Evolutionary conservation across 1,139 yeast species (phyloP).

Genomic region (Yamadazyma sp.): DNA sequence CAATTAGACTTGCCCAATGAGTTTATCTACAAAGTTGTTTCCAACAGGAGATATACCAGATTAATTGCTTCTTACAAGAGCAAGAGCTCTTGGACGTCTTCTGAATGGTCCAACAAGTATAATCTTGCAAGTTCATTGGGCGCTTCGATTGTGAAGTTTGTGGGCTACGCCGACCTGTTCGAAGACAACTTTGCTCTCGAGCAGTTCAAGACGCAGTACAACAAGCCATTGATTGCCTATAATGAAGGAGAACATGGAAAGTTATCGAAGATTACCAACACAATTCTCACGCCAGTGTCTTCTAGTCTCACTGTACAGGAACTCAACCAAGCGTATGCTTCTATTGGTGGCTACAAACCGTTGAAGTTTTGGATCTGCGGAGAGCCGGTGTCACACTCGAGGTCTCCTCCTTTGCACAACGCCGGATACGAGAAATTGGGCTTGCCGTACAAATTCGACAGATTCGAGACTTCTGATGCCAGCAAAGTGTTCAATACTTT

Average conservation of each 20-base stretch:
- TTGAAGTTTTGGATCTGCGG: slow-evolving; percentile 80
- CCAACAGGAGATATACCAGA: slow-evolving; percentile 56
- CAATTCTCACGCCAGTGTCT: slow-evolving; percentile 75
- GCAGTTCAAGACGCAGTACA: slow-evolving; percentile 56
- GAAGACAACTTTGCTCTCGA: slow-evolving; percentile 74
- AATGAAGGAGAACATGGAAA: slow-evolving; percentile 80
- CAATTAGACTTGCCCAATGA: slow-evolving; percentile 46
- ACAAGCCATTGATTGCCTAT: slow-evolving; percentile 74
- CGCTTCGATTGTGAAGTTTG: slow-evolving; percentile 79
- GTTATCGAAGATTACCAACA: slow-evolving; percentile 75
- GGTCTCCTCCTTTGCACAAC: slow-evolving; percentile 84
- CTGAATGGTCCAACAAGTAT: slow-evolving; percentile 75
- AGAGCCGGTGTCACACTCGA: slow-evolving; percentile 77
- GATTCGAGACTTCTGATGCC: slow-evolving; percentile 69
- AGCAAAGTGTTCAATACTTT: slow-evolving; percentile 45
- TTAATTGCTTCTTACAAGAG: slow-evolving; percentile 77
- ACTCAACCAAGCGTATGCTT: slow-evolving; percentile 57
- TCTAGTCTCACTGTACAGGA: slow-evolving; percentile 59
- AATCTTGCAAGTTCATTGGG: slow-evolving; percentile 63
- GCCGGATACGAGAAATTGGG: slow-evolving; percentile 71
- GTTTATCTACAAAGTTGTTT: slow-evolving; percentile 29
- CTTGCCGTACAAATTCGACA: slow-evolving; percentile 71
- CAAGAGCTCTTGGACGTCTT: slow-evolving; percentile 58
- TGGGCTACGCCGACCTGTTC: slow-evolving; percentile 67
- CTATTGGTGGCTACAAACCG: slow-evolving; percentile 59